Percentiles rank a stretch among this genome's conserved stretches.
Evolutionary conservation across 768 basidiomycete genomes (phyloP).

Genomic region (Thelephora aurantiotincta): DNA sequence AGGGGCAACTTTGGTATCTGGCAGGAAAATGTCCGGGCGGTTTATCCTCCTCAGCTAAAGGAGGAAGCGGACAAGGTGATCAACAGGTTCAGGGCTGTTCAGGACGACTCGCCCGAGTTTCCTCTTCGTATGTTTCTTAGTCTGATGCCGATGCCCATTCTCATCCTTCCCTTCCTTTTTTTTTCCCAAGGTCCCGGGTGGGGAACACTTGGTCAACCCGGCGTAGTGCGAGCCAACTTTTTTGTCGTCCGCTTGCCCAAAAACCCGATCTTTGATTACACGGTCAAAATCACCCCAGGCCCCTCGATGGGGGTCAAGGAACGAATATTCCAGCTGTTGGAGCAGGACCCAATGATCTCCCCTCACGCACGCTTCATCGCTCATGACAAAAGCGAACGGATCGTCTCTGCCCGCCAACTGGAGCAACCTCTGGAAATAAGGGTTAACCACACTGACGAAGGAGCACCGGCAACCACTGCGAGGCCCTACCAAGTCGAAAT

Average conservation of each 20-base stretch:
- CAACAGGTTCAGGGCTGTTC: constrained; percentile 18
- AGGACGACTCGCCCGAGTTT: constrained; percentile 7
- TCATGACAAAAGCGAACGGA: constrained; percentile 27
- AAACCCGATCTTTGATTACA: constrained; percentile 38
- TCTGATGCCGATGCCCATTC: no score
- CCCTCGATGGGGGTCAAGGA: constrained; percentile 22
- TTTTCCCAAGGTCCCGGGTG: constrained; percentile 25
- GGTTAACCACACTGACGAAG: constrained; percentile 27
- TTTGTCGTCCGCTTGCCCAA: constrained; percentile 37
- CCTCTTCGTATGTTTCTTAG: constrained; percentile 24
- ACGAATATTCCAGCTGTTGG: constrained; percentile 43
- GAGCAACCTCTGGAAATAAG: constrained; percentile 21
- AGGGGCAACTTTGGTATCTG: constrained; percentile 20
- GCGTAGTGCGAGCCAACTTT: constrained; percentile 48
- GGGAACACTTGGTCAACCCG: constrained; percentile 32
- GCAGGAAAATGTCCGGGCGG: constrained; percentile 8
- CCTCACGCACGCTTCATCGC: constrained; percentile 32
- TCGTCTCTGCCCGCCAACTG: constrained; percentile 26
- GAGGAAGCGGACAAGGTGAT: constrained; percentile 13
- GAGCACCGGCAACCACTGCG: constrained; percentile 21
- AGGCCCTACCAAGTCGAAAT: constrained; percentile 27
- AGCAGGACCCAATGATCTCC: constrained; percentile 21
- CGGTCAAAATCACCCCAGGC: constrained; percentile 35
- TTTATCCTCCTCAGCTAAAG: no score
- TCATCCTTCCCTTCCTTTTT: no score